Conservation (phyloP, 1,284 basidiomycete genomes). For the Tylopilus sp. region DNA sequence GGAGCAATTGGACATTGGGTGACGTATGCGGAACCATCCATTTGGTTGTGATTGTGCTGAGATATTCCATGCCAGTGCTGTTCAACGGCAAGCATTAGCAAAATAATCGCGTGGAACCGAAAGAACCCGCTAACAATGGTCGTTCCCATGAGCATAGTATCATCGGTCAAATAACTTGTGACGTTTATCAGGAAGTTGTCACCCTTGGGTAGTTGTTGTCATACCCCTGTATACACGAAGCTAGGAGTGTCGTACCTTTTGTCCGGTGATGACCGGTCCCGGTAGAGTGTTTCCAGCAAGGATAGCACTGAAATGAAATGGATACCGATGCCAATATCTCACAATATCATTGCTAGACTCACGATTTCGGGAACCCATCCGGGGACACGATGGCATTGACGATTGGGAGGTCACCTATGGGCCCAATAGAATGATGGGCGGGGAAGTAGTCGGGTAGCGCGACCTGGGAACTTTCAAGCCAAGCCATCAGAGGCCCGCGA, state of each 20-base stretch:
- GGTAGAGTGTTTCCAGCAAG: conserved; percentile 36
- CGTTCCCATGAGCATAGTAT: conserved; percentile 33
- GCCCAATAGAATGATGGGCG: conserved; percentile 22
- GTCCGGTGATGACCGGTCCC: conserved; percentile 43
- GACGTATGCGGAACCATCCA: conserved; percentile 35
- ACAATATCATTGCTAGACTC: conserved; percentile 7
- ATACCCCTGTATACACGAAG: conserved; percentile 7
- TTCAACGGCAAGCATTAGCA: not conserved
- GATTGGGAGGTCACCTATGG: conserved; percentile 40
- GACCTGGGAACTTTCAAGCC: conserved; percentile 3
- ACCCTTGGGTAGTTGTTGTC: conserved; percentile 11
- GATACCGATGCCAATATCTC: not conserved
- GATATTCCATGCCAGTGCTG: conserved; percentile 44
- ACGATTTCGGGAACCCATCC: conserved; percentile 41
- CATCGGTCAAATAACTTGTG: conserved; percentile 24
- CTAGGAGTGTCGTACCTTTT: conserved; percentile 33
- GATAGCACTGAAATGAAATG: conserved; percentile 10
- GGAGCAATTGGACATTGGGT: conserved; percentile 38
- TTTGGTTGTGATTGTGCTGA: conserved; percentile 27
- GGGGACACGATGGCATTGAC: conserved; percentile 43
- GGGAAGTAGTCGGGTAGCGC: conserved; percentile 7
- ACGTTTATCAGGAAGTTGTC: conserved; percentile 33
- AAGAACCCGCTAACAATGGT: conserved; percentile 32
- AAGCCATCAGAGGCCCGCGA: conserved; percentile 1
- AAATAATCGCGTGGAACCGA: conserved; percentile 38